A percentile compares a stretch with the other conserved stretches of the same genome.
Evolutionary conservation across 352 stramenopile species (phyloP).

Genomic region (Pythium pyrilobum): DNA sequence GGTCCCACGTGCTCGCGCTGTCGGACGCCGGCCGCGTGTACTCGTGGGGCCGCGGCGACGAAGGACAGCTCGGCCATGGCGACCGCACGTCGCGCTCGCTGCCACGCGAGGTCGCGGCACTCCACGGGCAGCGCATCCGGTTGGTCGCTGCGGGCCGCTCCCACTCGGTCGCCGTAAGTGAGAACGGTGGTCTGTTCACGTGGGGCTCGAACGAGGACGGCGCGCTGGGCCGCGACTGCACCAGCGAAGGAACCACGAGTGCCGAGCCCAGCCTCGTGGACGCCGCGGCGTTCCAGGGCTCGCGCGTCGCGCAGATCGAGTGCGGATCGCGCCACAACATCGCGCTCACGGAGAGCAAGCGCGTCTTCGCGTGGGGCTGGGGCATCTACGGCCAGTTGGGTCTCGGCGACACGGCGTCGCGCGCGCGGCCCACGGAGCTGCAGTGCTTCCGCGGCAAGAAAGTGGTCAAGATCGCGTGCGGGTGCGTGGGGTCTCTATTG

Average conservation of each 20-base stretch:
- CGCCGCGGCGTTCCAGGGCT: conserved; percentile 1
- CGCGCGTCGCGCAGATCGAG: conserved; percentile 21
- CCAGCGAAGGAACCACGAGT: conserved; percentile 3
- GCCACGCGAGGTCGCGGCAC: conserved; percentile 10
- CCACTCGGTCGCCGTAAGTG: conserved; percentile 61
- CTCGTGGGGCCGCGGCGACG: conserved; percentile 86
- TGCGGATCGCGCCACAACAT: conserved; percentile 41
- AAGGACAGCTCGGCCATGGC: conserved; percentile 43
- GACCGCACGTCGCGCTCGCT: conserved; percentile 15
- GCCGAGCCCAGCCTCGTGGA: conserved; percentile 18
- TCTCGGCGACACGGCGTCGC: conserved; percentile 23
- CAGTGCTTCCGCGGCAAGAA: conserved; percentile 21
- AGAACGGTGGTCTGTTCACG: conserved; percentile 23
- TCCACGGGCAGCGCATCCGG: conserved; percentile 13
- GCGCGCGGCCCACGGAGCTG: conserved; percentile 21
- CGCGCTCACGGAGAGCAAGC: conserved; percentile 20
- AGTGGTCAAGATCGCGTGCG: conserved; percentile 25
- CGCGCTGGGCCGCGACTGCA: conserved; percentile 19
- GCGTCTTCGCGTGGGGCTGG: conserved; percentile 37
- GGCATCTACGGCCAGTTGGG: conserved; percentile 38
- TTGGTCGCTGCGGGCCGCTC: conserved; percentile 38
- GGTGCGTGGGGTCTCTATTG: conserved; percentile 8
- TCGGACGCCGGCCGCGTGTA: conserved; percentile 66
- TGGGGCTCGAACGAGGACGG: conserved; percentile 42
- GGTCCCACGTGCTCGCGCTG: conserved; percentile 70